phyloP scores from a whole-genome alignment of 2,329 filamentous ascomycete genomes.

The Neofusicoccum ribis region DNA sequence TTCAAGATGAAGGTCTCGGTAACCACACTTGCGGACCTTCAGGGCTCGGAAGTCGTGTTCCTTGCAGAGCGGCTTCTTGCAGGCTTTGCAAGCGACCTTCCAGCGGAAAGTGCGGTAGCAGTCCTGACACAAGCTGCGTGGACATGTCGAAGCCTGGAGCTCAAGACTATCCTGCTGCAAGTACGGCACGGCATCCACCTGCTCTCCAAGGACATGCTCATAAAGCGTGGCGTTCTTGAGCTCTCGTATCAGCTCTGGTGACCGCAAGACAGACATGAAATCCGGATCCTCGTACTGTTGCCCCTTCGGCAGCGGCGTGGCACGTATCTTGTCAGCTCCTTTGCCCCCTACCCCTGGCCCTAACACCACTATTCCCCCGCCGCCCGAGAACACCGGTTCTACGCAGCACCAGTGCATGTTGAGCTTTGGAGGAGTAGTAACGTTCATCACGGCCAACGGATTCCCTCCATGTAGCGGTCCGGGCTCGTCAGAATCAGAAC shows the following conservation, averaged over 20 bases:
- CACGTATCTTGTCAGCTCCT: constrained; percentile 57
- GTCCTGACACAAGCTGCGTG: constrained; percentile 58
- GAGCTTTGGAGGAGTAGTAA: constrained; percentile 42
- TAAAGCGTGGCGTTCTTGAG: constrained; percentile 43
- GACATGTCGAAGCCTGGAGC: constrained; percentile 48
- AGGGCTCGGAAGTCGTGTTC: constrained; percentile 60
- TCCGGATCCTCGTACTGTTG: constrained; percentile 59
- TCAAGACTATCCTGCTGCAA: constrained; percentile 45
- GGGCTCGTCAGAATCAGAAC: constrained; percentile 39
- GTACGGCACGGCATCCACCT: constrained; percentile 41
- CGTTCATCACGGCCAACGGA: constrained; percentile 27
- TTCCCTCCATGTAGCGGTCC: constrained; percentile 20
- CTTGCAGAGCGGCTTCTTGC: constrained; percentile 58
- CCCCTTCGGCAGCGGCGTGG: constrained; percentile 56
- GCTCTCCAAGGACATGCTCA: constrained; percentile 43
- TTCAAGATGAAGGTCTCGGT: constrained; percentile 55
- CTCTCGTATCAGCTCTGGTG: constrained; percentile 44
- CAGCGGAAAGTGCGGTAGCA: constrained; percentile 60
- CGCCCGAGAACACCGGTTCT: constrained; percentile 60
- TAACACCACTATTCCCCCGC: constrained; percentile 59
- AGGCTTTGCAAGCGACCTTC: constrained; percentile 60
- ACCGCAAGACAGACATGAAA: constrained; percentile 50
- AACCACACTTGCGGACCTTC: constrained; percentile 59
- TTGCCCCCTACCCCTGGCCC: constrained; percentile 49
- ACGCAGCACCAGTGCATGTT: constrained; percentile 63